Conservation (phyloP, 1,139 yeast genomes). For the Debaryomyces coudertii region DNA sequence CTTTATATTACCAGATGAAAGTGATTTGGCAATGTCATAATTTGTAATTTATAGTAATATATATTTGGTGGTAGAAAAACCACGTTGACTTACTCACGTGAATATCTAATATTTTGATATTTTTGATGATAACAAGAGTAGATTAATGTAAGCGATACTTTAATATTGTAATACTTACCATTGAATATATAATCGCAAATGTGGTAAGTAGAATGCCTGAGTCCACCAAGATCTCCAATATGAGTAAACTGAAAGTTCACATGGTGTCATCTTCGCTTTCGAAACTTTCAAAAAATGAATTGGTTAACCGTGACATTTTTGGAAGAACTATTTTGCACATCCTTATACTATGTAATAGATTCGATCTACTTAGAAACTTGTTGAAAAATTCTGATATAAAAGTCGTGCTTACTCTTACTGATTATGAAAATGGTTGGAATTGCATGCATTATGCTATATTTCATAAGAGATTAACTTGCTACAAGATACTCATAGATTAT, state of each 20-base stretch:
- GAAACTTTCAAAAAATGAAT: constrained; percentile 43
- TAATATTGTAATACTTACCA: not conserved
- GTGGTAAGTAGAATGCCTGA: constrained; percentile 21
- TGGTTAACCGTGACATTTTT: constrained; percentile 63
- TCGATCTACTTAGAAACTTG: constrained; percentile 48
- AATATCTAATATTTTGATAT: not conserved
- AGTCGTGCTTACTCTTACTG: constrained; percentile 46
- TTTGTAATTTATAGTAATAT: constrained; percentile 7
- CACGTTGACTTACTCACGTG: constrained; percentile 10
- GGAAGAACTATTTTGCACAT: constrained; percentile 74
- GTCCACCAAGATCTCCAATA: constrained; percentile 13
- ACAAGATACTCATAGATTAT: constrained; percentile 50
- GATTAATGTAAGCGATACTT: not conserved
- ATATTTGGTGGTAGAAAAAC: not conserved
- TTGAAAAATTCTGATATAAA: constrained; percentile 49
- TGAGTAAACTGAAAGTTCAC: constrained; percentile 9
- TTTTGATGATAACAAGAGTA: not conserved
- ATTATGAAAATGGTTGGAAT: constrained; percentile 83
- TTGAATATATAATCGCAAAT: constrained; percentile 15
- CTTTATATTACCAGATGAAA: constrained; percentile 44
- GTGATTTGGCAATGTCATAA: constrained; percentile 15
- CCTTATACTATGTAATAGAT: constrained; percentile 54
- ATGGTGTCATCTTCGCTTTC: constrained; percentile 21
- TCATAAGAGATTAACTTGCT: constrained; percentile 60
- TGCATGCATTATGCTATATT: constrained; percentile 72